Percentiles rank a stretch among this genome's conserved stretches.
Evolutionary conservation across 202 grass and related monocot genomes (phyloP).

Genomic region (Elaeis oleifera): DNA sequence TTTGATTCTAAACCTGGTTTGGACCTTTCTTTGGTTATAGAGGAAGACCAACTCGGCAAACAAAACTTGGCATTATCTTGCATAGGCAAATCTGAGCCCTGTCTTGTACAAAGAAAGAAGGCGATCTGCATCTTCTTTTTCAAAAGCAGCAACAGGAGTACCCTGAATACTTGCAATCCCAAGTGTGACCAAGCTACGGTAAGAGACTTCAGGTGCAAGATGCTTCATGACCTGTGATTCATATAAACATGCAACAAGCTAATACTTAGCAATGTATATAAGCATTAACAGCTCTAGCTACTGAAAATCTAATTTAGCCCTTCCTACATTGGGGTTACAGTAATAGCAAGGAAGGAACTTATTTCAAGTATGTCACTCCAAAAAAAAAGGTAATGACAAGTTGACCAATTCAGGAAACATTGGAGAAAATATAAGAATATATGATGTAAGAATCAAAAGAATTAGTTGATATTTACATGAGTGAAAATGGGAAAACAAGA

Average conservation of each 20-base stretch:
- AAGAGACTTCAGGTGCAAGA: conserved; percentile 42
- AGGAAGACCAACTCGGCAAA: conserved; percentile 37
- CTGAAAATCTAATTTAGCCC: no score
- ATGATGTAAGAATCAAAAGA: no score
- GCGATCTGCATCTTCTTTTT: conserved; percentile 47
- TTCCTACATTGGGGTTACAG: no score
- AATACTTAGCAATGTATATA: no score
- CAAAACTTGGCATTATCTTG: conserved; percentile 4
- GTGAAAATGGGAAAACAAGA: neutral
- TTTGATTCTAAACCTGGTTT: conserved; percentile 19
- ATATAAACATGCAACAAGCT: neutral
- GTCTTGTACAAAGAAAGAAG: conserved; percentile 46
- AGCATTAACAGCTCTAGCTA: no score
- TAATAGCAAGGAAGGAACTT: no score
- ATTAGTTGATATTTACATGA: no score
- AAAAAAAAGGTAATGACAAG: no score
- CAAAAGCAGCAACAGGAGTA: conserved; percentile 56
- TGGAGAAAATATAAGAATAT: no score
- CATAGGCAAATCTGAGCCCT: conserved; percentile 22
- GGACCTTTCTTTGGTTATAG: conserved; percentile 29
- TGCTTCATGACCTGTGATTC: conserved; percentile 50
- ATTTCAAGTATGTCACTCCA: no score
- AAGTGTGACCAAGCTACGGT: conserved; percentile 57
- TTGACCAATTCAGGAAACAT: no score
- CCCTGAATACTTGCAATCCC: conserved; percentile 61